Percentiles rank a stretch among this genome's conserved stretches.
These are phyloP conservation scores for Starmerella kuoi DNA, from an alignment of 805 yeast genomes.

Conservation along the genomic window DNA sequence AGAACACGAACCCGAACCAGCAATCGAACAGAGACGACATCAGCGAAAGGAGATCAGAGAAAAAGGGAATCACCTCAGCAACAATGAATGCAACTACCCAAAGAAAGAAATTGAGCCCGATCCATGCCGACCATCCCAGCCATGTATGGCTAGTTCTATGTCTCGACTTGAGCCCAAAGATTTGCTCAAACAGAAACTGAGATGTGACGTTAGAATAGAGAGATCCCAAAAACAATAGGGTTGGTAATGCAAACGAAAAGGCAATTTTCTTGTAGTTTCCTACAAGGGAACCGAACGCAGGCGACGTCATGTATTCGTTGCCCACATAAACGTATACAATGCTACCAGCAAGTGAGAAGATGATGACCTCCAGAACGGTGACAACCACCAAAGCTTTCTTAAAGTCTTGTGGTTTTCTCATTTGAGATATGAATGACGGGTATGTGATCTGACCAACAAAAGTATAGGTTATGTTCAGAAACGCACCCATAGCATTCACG, in stretches of 20 bases:
- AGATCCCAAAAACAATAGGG: slow-evolving; percentile 40
- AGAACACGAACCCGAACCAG: slow-evolving; percentile 54
- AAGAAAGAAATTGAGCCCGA: slow-evolving; percentile 32
- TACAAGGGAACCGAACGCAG: slow-evolving; percentile 44
- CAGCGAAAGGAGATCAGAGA: slow-evolving; percentile 43
- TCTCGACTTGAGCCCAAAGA: slow-evolving; percentile 33
- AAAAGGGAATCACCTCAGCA: slow-evolving; percentile 56
- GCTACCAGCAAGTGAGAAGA: slow-evolving; percentile 45
- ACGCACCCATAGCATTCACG: slow-evolving; percentile 44
- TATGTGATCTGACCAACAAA: slow-evolving; percentile 55
- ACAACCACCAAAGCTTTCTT: slow-evolving; percentile 44
- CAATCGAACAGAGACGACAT: slow-evolving; percentile 54
- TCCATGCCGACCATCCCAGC: slow-evolving; percentile 45
- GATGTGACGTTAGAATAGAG: slow-evolving; percentile 45
- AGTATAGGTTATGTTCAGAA: slow-evolving; percentile 48
- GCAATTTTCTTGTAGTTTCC: slow-evolving; percentile 41
- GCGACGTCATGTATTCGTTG: slow-evolving; percentile 40
- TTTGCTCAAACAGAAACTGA: slow-evolving; percentile 38
- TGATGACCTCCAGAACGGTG: slow-evolving; percentile 38
- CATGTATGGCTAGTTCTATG: slow-evolving; percentile 40
- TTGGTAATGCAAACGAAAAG: slow-evolving; percentile 51
- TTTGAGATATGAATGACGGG: slow-evolving; percentile 49
- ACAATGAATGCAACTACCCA: slow-evolving; percentile 47
- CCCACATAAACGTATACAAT: slow-evolving; percentile 50
- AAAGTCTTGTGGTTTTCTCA: slow-evolving; percentile 47